Percentiles rank a stretch among this genome's conserved stretches.
These are phyloP conservation scores for Lodderomyces jiufengensis DNA, from an alignment of 1,139 yeast species.

Conservation along the genomic window DNA sequence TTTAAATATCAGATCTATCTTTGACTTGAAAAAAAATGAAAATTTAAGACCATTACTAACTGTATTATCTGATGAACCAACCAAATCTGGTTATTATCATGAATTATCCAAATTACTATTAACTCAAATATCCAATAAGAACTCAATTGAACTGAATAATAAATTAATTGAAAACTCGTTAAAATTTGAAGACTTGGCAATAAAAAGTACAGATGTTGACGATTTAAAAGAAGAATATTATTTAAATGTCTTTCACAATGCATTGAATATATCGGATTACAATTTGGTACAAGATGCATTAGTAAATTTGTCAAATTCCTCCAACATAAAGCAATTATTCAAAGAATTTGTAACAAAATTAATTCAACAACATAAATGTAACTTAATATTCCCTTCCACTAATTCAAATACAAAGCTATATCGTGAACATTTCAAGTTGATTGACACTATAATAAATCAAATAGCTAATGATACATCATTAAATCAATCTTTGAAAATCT, in stretches of 20 bases:
- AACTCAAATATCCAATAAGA: conserved; percentile 14
- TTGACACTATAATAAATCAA: conserved; percentile 39
- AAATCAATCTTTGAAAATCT: conserved; percentile 41
- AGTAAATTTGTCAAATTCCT: conserved; percentile 18
- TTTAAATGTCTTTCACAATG: conserved; percentile 29
- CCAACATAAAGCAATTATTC: conserved; percentile 16
- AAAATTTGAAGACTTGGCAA: conserved; percentile 31
- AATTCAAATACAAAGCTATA: conserved; percentile 17
- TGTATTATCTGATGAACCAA: conserved; percentile 15
- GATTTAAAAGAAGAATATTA: conserved; percentile 20
- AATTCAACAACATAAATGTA: conserved; percentile 20
- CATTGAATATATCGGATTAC: conserved; percentile 25
- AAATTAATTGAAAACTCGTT: conserved; percentile 26
- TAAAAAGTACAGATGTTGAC: conserved; percentile 9
- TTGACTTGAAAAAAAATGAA: conserved; percentile 14
- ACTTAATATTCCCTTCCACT: conserved; percentile 23
- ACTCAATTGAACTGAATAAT: conserved; percentile 12
- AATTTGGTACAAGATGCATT: conserved; percentile 25
- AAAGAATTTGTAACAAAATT: conserved; percentile 25
- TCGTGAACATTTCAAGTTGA: conserved; percentile 24
- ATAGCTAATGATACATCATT: conserved; percentile 36
- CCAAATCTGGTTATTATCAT: conserved; percentile 32
- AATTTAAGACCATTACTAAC: conserved; percentile 20
- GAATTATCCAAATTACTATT: conserved; percentile 30
- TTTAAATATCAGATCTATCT: conserved; percentile 5